Evolutionary conservation across 2,329 filamentous ascomycete species (phyloP), one percentile per base, ranked within the genome.

Genomic region (Xylaria sp.): DNA sequence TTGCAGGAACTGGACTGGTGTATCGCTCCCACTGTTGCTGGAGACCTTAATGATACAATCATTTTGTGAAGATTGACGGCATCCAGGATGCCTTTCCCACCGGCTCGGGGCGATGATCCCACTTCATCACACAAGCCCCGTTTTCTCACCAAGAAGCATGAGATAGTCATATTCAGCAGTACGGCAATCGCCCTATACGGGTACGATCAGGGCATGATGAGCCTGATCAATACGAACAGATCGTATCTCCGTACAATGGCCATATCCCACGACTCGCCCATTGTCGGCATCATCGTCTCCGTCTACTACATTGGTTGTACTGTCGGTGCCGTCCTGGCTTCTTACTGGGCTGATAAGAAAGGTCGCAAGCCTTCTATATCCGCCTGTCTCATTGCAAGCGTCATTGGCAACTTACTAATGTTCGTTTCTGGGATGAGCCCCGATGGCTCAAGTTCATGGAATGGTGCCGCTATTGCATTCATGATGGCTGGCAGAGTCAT

Each of bases 291-390:
- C 63, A 87, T 89, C 62, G 87, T 90, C 18, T 85, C 85, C 2
- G 81, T 89, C 34, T 90, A 89, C 79, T 90, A 90, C 71, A 83
- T 90, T 6, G 87, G 87, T n/a, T 89, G 86, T 71, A 81, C 86
- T 3, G 76, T 85, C 3, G 87, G 87, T 15, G 85, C 87, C 2
- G 83, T 89, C 0, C 70, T 87, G 23, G 87, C 87, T 69, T 87
- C 84, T n/a, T 82, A 80, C 72, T 78, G 85, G 25, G 85, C 86
- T 6, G 87, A 90, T 70, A 79, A 75, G 52, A 80, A 81, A 58
- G 87, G 87, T 8, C 81, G 87, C 12, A 89, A 87, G 74, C 81
- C 81, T 39, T 83, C 82, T 20, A 86, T 90, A 48, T 87, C 87
- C 69, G 78, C 80, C 10, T 89, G 85, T 72, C 80, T 89, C 9